Percentiles rank a stretch among this genome's conserved stretches.
These are phyloP conservation scores for Penicillium sp. DNA, from an alignment of 2,329 filamentous ascomycete genomes.

Conservation along the genomic window DNA sequence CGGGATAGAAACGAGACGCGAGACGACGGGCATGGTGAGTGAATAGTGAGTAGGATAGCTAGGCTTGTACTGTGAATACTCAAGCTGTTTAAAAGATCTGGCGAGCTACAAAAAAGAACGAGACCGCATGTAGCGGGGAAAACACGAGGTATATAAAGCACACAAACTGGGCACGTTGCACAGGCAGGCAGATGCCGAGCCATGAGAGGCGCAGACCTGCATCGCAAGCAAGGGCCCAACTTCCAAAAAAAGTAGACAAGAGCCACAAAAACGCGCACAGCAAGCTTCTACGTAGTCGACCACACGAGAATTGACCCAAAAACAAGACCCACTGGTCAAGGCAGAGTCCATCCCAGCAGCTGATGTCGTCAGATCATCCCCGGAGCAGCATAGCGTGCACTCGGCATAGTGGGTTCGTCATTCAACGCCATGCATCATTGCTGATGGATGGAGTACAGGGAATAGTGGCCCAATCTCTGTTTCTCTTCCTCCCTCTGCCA, in stretches of 20 bases:
- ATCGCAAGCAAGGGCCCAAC: constrained; percentile 29
- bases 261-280: constrained; percentile 7
- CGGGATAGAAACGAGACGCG: constrained; percentile 62
- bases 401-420: constrained; percentile 7
- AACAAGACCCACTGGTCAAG: constrained; percentile 18
- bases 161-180: constrained; percentile 18
- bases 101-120: neutral
- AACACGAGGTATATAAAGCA: constrained; percentile 28
- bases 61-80: neutral
- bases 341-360: constrained; percentile 14
- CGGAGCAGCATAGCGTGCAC: neutral
- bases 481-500: neutral
- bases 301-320: neutral
- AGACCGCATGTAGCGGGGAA: neutral
- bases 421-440: constrained; percentile 18
- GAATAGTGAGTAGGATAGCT: neutral
- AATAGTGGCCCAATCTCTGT: constrained; percentile 20
- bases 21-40: constrained; percentile 56
- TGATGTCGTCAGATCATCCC: constrained; percentile 26
- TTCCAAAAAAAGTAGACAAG: constrained; percentile 8
- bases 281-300: constrained; percentile 7
- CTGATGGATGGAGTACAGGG: neutral
- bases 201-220: constrained; percentile 18
- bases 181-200: constrained; percentile 22
- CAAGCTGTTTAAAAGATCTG: neutral